A percentile compares a stretch with the other conserved stretches of the same genome.
These are phyloP conservation scores for Chlorophyllum brunneum DNA, from an alignment of 768 basidiomycete genomes.

Conservation along the genomic window DNA sequence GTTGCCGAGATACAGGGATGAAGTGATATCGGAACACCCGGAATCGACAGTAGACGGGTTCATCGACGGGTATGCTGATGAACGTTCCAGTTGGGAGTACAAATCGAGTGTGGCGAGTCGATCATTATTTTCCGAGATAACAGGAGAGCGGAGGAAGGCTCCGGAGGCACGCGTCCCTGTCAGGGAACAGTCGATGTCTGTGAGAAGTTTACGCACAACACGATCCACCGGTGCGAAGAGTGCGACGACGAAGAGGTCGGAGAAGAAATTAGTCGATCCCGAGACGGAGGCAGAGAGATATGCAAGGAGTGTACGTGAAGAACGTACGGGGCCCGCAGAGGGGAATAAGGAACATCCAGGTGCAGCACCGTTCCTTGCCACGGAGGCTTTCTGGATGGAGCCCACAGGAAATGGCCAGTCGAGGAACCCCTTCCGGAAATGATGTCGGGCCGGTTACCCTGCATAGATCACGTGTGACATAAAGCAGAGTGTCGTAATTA, in stretches of 20 bases:
- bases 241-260: neutral
- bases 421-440: slow-evolving; percentile 27
- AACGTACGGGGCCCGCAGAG: neutral
- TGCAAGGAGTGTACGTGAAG: slow-evolving; percentile 39
- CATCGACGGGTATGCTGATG: slow-evolving; percentile 37
- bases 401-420: slow-evolving; percentile 20
- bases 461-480: slow-evolving; percentile 9
- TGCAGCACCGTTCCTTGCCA: slow-evolving; percentile 14
- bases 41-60: slow-evolving; percentile 48
- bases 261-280: neutral
- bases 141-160: slow-evolving; percentile 53
- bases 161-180: slow-evolving; percentile 78
- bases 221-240: neutral
- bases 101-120: slow-evolving; percentile 2
- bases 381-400: slow-evolving; percentile 36
- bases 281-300: slow-evolving; percentile 61
- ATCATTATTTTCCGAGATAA: slow-evolving; percentile 66
- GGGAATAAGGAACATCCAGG: neutral
- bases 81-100: slow-evolving; percentile 21
- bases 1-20: slow-evolving; percentile 17
- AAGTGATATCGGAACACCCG: slow-evolving; percentile 28
- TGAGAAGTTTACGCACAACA: slow-evolving; percentile 6
- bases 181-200: slow-evolving; percentile 31
- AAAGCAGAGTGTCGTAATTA: slow-evolving; percentile 6
- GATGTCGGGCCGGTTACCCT: neutral